phyloP scores from a whole-genome alignment of 2,329 filamentous ascomycete genomes.

The Aspergillus arachidicola region DNA sequence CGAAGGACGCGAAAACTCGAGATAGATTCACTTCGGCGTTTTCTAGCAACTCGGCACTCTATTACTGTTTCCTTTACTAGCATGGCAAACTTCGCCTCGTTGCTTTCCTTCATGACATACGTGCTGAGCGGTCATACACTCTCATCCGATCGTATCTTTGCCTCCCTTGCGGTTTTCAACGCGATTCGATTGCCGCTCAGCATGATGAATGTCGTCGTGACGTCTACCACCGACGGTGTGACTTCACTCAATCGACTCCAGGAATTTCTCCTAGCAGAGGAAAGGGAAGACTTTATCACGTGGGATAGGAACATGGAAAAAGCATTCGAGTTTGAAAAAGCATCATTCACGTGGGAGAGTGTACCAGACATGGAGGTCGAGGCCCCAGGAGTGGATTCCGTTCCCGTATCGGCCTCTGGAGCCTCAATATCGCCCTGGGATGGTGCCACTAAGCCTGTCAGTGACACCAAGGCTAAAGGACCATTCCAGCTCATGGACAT shows the following conservation, averaged over 20 bases:
- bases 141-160: slow-evolving; percentile 79
- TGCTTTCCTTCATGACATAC: slow-evolving; percentile 88
- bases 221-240: slow-evolving; percentile 87
- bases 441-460: neutral
- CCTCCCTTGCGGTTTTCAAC: slow-evolving; percentile 92
- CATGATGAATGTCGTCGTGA: slow-evolving; percentile 81
- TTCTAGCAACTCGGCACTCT: slow-evolving; percentile 80
- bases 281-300: slow-evolving; percentile 41
- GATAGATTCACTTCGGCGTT: slow-evolving; percentile 73
- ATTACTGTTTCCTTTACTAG: slow-evolving; percentile 82
- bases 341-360: slow-evolving; percentile 74
- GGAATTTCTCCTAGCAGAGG: slow-evolving; percentile 84
- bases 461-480: slow-evolving; percentile 5
- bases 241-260: slow-evolving; percentile 83
- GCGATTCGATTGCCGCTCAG: slow-evolving; percentile 87
- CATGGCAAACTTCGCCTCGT: slow-evolving; percentile 89
- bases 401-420: slow-evolving; percentile 10
- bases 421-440: neutral
- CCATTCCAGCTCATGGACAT: slow-evolving; percentile 47
- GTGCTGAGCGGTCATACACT: slow-evolving; percentile 67
- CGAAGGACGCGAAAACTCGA: slow-evolving; percentile 73
- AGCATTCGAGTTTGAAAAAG: slow-evolving; percentile 69
- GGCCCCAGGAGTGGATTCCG: neutral
- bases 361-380: slow-evolving; percentile 18
- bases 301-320: slow-evolving; percentile 41